Evolutionary conservation across 2,329 filamentous ascomycete species (phyloP).

Genomic region (Curvularia spicifera): DNA sequence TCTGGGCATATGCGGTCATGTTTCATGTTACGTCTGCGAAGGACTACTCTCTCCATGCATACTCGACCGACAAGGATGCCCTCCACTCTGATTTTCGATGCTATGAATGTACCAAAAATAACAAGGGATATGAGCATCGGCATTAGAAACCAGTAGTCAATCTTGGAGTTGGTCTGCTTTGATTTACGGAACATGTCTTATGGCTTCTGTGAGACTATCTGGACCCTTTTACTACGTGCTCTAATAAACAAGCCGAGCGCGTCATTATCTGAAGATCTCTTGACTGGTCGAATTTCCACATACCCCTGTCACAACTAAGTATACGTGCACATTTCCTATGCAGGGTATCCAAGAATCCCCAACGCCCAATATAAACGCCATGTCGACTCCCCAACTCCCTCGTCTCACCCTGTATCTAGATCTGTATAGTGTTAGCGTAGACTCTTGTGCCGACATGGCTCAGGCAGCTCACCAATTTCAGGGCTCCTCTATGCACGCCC

Average conservation of each 20-base stretch:
- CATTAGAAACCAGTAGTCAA: constrained; percentile 44
- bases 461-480: constrained; percentile 65
- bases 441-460: neutral
- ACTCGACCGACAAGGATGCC: constrained; percentile 44
- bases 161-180: constrained; percentile 36
- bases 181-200: constrained; percentile 9
- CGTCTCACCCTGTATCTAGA: constrained; percentile 19
- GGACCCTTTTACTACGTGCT: neutral
- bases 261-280: neutral
- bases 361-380: constrained; percentile 17
- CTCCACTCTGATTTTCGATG: constrained; percentile 41
- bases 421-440: constrained; percentile 29
- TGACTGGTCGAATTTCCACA: neutral
- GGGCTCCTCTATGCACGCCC: constrained; percentile 66
- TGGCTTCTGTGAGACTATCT: constrained; percentile 3
- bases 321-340: constrained; percentile 4
- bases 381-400: constrained; percentile 1
- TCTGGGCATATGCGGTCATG: constrained; percentile 53
- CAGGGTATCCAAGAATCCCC: constrained; percentile 23
- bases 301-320: neutral
- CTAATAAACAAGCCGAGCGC: neutral
- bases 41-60: constrained; percentile 48
- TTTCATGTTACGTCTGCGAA: constrained; percentile 54
- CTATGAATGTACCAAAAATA: constrained; percentile 46
- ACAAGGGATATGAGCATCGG: constrained; percentile 44